phyloP scores from a whole-genome alignment of 345 rosid species.

The Citrus cavaleriei region DNA sequence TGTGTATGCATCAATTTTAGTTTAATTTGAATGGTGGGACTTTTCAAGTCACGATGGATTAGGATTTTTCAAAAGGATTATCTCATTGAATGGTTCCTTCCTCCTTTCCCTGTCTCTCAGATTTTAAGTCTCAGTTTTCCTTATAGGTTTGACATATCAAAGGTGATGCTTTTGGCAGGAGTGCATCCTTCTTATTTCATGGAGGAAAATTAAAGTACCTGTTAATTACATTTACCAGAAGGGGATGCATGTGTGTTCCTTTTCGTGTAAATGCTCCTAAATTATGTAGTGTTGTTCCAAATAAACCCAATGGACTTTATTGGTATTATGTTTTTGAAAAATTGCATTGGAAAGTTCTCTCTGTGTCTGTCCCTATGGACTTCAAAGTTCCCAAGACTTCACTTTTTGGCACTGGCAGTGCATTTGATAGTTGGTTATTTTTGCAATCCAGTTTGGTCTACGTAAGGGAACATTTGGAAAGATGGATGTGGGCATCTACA shows the following conservation, averaged over 20 bases:
- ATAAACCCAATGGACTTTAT: not conserved
- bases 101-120: not conserved
- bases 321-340: not conserved
- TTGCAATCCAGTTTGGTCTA: not conserved
- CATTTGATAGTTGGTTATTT: not conserved
- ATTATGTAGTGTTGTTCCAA: not conserved
- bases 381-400: not conserved
- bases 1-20: not conserved
- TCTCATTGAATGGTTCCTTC: not conserved
- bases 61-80: not conserved
- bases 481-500: not conserved
- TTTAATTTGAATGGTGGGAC: not conserved
- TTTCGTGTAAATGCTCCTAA: not conserved
- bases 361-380: not conserved
- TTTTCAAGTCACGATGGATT: not conserved
- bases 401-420: not conserved
- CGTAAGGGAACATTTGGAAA: not conserved
- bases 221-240: not conserved
- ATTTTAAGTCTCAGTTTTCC: not conserved
- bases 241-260: not conserved
- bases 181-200: not conserved
- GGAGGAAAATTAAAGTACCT: not conserved
- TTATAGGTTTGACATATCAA: not conserved
- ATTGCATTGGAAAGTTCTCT: not conserved
- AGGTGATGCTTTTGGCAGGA: not conserved